Percentiles rank a stretch among this genome's conserved stretches.
phyloP scores from a whole-genome alignment of 805 yeast species.

The Ogataea glucozyma region DNA sequence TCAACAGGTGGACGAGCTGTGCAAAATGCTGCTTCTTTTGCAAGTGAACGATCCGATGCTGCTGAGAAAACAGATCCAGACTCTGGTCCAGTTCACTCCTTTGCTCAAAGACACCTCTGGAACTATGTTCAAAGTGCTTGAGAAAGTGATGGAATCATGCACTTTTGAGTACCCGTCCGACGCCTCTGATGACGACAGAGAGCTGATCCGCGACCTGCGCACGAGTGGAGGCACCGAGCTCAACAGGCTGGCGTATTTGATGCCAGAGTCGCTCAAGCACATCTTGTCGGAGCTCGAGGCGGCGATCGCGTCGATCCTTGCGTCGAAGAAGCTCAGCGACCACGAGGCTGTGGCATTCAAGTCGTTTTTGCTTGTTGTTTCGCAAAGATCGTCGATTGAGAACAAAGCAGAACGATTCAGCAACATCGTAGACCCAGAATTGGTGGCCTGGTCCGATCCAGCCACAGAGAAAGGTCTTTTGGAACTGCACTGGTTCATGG shows the following conservation, averaged over 20 bases:
- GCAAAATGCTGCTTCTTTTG: constrained; percentile 74
- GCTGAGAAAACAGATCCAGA: constrained; percentile 83
- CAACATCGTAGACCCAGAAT: constrained; percentile 89
- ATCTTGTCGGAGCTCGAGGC: constrained; percentile 81
- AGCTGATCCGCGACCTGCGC: constrained; percentile 80
- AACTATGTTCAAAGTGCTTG: constrained; percentile 80
- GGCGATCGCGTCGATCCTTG: constrained; percentile 71
- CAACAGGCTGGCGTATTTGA: constrained; percentile 88
- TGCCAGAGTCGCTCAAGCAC: constrained; percentile 85
- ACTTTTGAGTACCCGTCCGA: constrained; percentile 75
- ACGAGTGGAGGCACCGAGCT: constrained; percentile 93
- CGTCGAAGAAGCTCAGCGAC: constrained; percentile 69
- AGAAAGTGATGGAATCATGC: constrained; percentile 78
- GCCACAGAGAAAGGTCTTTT: constrained; percentile 84
- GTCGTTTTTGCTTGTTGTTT: constrained; percentile 86
- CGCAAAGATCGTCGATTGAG: constrained; percentile 77
- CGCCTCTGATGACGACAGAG: constrained; percentile 65
- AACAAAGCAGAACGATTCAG: constrained; percentile 74
- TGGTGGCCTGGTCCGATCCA: constrained; percentile 90
- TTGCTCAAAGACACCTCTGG: constrained; percentile 73
- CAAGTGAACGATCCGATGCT: constrained; percentile 78
- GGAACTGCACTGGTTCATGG: constrained; percentile 98
- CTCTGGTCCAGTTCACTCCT: constrained; percentile 92
- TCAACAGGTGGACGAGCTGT: constrained; percentile 63
- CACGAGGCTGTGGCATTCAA: constrained; percentile 94